A percentile compares a stretch with the other conserved stretches of the same genome.
These are phyloP conservation scores for Coemansia aciculifera DNA, from an alignment of 192 early-diverging fungal genomes.

Conservation along the genomic window DNA sequence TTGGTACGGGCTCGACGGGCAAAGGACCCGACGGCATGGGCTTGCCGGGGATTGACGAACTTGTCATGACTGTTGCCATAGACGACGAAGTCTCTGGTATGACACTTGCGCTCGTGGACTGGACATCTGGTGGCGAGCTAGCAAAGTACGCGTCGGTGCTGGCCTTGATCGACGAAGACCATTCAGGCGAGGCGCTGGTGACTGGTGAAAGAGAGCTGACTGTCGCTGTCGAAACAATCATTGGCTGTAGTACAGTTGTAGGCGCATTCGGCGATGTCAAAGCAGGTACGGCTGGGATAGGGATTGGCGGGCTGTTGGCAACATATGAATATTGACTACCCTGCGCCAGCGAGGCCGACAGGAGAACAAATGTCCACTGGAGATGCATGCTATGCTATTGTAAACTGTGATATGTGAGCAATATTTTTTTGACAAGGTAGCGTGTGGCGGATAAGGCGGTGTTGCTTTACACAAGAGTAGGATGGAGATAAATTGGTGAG, in stretches of 20 bases:
- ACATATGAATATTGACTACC: slow-evolving; percentile 33
- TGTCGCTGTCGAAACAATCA: slow-evolving; percentile 10
- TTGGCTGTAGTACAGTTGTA: neutral
- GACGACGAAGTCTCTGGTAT: neutral
- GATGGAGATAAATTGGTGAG: neutral
- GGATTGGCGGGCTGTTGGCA: slow-evolving; percentile 18
- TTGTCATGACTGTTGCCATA: neutral
- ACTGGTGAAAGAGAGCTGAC: neutral
- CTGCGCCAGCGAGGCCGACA: slow-evolving; percentile 27
- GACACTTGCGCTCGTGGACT: slow-evolving; percentile 6
- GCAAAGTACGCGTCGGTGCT: slow-evolving; percentile 30
- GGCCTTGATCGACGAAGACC: slow-evolving; percentile 2
- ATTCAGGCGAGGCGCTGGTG: neutral
- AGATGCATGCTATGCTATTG: slow-evolving; percentile 30
- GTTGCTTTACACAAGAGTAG: neutral
- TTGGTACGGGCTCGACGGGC: neutral
- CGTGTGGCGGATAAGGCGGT: neutral
- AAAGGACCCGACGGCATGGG: slow-evolving; percentile 8
- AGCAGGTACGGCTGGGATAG: slow-evolving; percentile 8
- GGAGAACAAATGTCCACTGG: slow-evolving; percentile 43
- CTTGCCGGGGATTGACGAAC: neutral
- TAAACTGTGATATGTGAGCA: neutral
- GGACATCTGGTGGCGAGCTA: slow-evolving; percentile 19
- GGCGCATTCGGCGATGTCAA: neutral
- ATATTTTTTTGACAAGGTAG: neutral